These are phyloP conservation scores for Mayamaea pseudoterrestris DNA, from an alignment of 108 stramenopile genomes.

Conservation along the genomic window DNA sequence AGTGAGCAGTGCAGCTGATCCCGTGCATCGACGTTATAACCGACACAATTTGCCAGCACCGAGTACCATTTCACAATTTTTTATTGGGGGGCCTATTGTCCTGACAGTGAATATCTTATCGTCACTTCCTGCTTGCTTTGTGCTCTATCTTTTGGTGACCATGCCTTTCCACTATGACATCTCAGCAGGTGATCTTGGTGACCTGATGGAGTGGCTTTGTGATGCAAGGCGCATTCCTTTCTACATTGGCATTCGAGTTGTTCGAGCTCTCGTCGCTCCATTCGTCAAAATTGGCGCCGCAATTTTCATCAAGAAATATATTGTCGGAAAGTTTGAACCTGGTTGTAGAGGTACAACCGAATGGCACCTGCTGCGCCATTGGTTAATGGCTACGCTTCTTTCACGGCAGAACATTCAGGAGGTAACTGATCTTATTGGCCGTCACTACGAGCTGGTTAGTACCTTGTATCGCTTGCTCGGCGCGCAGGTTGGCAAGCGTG, in stretches of 20 bases:
- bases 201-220: constrained; percentile 41
- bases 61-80: constrained; percentile 6
- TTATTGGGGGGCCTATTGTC: constrained; percentile 20
- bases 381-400: constrained; percentile 26
- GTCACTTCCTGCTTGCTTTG: constrained; percentile 29
- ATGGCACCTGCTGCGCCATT: constrained; percentile 32
- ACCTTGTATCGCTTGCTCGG: constrained; percentile 37
- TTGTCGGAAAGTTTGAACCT: constrained; percentile 43
- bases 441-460: constrained; percentile 44
- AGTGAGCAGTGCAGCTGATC: constrained; percentile 9
- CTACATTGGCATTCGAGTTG: constrained; percentile 39
- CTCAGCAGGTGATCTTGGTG: constrained; percentile 10
- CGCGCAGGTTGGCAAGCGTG: constrained; percentile 49
- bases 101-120: constrained; percentile 27
- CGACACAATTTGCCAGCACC: constrained; percentile 30
- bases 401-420: constrained; percentile 26
- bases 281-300: constrained; percentile 36
- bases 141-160: constrained; percentile 22
- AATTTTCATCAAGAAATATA: constrained; percentile 31
- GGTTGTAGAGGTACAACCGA: constrained; percentile 28
- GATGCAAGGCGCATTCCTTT: constrained; percentile 38
- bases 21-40: constrained; percentile 17
- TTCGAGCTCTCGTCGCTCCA: constrained; percentile 18
- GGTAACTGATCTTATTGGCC: constrained; percentile 35
- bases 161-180: constrained; percentile 8